Percentiles rank a stretch among this genome's conserved stretches.
phyloP scores from a whole-genome alignment of 371 early-diverging fungal genomes.

The Mucor mucedo region DNA sequence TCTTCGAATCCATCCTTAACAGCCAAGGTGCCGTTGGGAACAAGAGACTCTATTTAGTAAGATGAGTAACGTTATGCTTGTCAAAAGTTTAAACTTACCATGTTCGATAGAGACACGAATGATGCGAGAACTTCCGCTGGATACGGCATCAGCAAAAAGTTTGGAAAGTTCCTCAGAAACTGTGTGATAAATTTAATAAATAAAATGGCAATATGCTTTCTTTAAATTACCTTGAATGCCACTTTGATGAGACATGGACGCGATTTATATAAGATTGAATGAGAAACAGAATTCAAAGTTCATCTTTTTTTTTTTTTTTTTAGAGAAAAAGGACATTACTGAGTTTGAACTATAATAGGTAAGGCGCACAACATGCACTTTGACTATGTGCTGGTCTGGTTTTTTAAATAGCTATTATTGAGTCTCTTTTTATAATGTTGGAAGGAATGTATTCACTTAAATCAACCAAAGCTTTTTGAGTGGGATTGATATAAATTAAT shows the following conservation, averaged over 20 bases:
- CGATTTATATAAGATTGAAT: not conserved
- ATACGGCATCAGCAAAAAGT: constrained; percentile 50
- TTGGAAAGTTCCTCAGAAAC: constrained; percentile 60
- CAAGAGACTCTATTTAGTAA: constrained; percentile 44
- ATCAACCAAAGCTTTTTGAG: no score
- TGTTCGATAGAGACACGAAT: constrained; percentile 55
- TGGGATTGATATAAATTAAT: no score
- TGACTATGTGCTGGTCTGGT: no score
- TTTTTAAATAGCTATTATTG: no score
- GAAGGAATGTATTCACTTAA: no score
- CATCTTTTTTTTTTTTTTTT: no score
- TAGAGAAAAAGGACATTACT: no score
- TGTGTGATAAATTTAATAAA: constrained; percentile 8
- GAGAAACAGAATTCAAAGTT: not conserved
- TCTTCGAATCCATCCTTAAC: constrained; percentile 61
- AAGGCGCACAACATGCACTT: no score
- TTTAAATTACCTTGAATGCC: constrained; percentile 55
- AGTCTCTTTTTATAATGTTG: no score
- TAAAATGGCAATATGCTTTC: not conserved
- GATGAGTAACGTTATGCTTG: not conserved
- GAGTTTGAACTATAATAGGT: no score
- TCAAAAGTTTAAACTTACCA: constrained; percentile 32
- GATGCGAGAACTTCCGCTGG: constrained; percentile 43
- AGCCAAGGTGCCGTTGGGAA: constrained; percentile 48
- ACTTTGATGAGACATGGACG: constrained; percentile 63